These are phyloP conservation scores for Mucor irregularis DNA, from an alignment of 371 early-diverging fungal genomes.

Conservation along the genomic window DNA sequence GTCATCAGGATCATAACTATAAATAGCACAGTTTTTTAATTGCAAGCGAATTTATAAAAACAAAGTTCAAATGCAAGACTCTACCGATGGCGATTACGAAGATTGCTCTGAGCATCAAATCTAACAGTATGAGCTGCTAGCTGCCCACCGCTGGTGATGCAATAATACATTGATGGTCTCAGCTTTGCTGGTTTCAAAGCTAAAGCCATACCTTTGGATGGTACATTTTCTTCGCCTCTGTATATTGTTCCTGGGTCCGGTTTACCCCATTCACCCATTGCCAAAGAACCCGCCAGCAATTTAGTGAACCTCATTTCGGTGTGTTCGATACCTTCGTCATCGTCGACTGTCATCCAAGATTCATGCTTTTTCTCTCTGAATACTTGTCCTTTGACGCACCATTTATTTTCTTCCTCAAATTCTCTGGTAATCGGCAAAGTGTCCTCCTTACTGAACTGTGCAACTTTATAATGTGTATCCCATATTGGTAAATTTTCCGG, in stretches of 20 bases:
- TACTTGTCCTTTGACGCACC: constrained; percentile 2
- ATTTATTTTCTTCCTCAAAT: constrained; percentile 2
- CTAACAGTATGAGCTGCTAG: constrained; percentile 28
- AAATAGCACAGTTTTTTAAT: neutral
- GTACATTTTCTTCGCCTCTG: constrained; percentile 26
- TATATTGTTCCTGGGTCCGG: constrained; percentile 21
- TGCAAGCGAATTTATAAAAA: too few relatives aligned
- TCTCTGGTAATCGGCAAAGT: constrained; percentile 16
- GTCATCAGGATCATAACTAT: constrained; percentile 19
- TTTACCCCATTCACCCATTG: constrained; percentile 39
- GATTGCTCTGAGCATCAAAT: constrained; percentile 19
- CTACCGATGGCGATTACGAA: constrained; percentile 20
- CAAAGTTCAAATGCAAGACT: too few relatives aligned
- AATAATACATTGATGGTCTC: constrained; percentile 29
- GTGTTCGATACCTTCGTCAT: constrained; percentile 2
- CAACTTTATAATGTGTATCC: constrained; percentile 24
- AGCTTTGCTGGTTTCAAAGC: constrained; percentile 24
- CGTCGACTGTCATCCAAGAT: constrained; percentile 4
- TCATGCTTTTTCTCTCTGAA: neutral
- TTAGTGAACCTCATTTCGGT: constrained; percentile 14
- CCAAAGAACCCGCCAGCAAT: constrained; percentile 26
- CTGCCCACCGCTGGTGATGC: constrained; percentile 35
- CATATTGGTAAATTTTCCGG: constrained; percentile 21
- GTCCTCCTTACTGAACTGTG: constrained; percentile 11
- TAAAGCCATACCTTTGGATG: constrained; percentile 28